These are phyloP conservation scores for Thraustochytrium striatum DNA, from an alignment of 352 stramenopile species.

Conservation along the genomic window DNA sequence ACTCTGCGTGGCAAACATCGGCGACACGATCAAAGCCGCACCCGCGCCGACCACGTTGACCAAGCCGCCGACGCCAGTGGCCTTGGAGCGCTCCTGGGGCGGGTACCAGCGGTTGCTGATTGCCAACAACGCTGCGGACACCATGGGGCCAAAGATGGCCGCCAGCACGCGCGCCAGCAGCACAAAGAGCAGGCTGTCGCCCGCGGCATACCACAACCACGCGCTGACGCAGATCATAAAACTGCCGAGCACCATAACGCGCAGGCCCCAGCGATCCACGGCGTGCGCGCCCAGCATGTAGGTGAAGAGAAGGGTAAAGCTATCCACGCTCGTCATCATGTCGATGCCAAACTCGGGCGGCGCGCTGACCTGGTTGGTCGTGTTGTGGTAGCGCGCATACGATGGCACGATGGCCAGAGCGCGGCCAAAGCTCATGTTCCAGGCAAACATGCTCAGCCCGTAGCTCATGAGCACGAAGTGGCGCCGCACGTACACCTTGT, in stretches of 20 bases:
- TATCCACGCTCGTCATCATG: background rate
- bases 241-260: background rate
- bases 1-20: background rate
- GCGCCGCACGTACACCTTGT: slow-evolving; percentile 17
- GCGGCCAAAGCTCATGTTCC: slow-evolving; percentile 9
- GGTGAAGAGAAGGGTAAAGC: background rate
- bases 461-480: background rate
- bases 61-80: slow-evolving; percentile 1
- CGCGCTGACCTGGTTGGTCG: background rate
- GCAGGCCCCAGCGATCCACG: slow-evolving; percentile 18
- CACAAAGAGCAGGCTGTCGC: background rate
- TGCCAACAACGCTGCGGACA: slow-evolving; percentile 4
- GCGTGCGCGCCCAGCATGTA: slow-evolving; percentile 27
- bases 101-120: slow-evolving; percentile 39
- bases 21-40: background rate
- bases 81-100: background rate
- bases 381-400: slow-evolving; percentile 28
- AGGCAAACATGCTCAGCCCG: background rate
- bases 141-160: background rate
- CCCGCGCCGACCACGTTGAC: slow-evolving; percentile 12
- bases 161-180: background rate
- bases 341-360: background rate
- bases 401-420: background rate
- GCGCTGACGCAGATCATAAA: slow-evolving; percentile 10
- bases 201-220: slow-evolving; percentile 7